phyloP scores from a whole-genome alignment of 345 rosid species.

The Theobroma cacao region DNA sequence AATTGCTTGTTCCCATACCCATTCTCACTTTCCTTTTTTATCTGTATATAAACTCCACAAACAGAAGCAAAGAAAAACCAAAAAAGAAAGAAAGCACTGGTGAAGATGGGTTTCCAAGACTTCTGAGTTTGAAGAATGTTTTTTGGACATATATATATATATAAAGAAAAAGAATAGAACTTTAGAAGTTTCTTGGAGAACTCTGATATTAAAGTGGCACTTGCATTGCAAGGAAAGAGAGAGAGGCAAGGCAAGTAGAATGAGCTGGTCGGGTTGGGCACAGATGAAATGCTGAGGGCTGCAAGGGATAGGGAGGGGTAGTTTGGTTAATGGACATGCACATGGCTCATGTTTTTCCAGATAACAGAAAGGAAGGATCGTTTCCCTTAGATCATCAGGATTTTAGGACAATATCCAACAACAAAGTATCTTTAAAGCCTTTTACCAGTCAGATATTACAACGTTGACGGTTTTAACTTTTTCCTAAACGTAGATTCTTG shows the following conservation, averaged over 20 bases:
- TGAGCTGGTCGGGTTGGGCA: not conserved
- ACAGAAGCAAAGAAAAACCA: conserved; percentile 8
- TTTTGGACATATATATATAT: not conserved
- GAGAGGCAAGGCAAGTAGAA: not conserved
- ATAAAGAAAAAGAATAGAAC: not conserved
- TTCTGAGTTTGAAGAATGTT: not conserved
- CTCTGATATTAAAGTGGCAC: conserved; percentile 17
- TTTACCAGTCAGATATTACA: not conserved
- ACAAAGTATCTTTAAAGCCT: not conserved
- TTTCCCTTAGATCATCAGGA: not conserved
- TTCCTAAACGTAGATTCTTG: not conserved
- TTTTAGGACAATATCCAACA: not conserved
- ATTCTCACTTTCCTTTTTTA: conserved; percentile 30
- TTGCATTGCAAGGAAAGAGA: conserved; percentile 28
- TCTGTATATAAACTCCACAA: not conserved
- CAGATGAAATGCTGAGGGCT: not conserved
- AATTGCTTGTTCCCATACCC: conserved; percentile 87
- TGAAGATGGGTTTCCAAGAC: not conserved
- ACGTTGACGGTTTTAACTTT: not conserved
- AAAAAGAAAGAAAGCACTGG: not conserved
- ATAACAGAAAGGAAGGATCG: not conserved
- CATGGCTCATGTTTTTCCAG: conserved; percentile 4
- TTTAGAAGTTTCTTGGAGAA: conserved; percentile 11
- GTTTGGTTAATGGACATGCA: conserved; percentile 21
- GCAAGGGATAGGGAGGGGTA: conserved; percentile 18